Base-by-base conservation (phyloP, 2,329 filamentous ascomycete species). In the Trichoderma guizhouense region DNA sequence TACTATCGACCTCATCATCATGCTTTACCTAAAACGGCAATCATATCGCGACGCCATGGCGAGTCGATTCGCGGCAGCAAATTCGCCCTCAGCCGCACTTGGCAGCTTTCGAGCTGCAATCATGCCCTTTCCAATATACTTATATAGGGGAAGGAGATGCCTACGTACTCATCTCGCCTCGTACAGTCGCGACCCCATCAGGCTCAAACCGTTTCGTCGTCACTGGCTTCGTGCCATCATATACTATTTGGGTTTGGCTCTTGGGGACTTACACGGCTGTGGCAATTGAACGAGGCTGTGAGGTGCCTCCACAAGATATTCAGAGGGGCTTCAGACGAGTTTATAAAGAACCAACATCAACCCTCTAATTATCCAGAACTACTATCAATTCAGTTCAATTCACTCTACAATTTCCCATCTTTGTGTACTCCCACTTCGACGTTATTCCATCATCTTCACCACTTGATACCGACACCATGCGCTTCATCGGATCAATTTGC, bases 221-320 rank as follows among this genome's bases (percentile, higher is more conserved):
- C 71, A 57, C 34, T 34, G 71, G 58, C 47, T 65, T 72, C 57
- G 71, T 34, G 57, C 15, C 51, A 57, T 58, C 55, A n/a, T 63
- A 14, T 63, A 62, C 71, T 55, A 63, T 62, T 43, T 72, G 64
- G 71, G 64, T 28, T 57, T 63, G 24, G 71, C 57, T 63, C 34
- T 47, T 18, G 21, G 47, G 26, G 26, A 55, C 51, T 34, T 24
- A 68, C 39, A 53, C 57, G 15, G 57, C 55, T 43, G 26, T 30
- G 64, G 51, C 15, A 21, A n/a, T 67, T 34, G 24, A 30, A 72
- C 7, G 5, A 79, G 78, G 78, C 64, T 34, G 39, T 47, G 30
- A 62, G 57, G n/a, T 24, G n/a, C 26, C 55, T 15, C 21, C 11
- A 53, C 26, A 58, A 14, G 21, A 62, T 28, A 30, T 9, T 28